phyloP scores from a whole-genome alignment of 352 stramenopile genomes.

The Stephanocyclus meneghinianus region DNA sequence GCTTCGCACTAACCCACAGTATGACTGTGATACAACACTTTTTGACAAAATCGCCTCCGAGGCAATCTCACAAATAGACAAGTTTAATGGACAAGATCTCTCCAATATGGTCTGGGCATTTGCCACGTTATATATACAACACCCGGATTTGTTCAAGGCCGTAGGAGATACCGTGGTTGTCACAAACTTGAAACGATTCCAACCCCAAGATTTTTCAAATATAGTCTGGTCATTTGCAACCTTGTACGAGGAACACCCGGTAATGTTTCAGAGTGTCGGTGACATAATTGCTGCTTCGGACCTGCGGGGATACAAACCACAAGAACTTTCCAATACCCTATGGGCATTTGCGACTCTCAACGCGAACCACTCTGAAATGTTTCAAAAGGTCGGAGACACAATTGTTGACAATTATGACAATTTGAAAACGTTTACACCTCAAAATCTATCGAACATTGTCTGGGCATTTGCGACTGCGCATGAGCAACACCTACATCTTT shows the following conservation, averaged over 20 bases:
- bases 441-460: conserved; percentile 12
- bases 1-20: background rate
- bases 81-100: conserved; percentile 24
- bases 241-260: too few relatives aligned
- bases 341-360: conserved; percentile 43
- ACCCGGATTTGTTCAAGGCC: too few relatives aligned
- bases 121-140: conserved; percentile 10
- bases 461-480: conserved; percentile 23
- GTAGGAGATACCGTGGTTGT: too few relatives aligned
- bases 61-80: conserved; percentile 1
- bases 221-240: too few relatives aligned
- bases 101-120: conserved; percentile 31
- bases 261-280: too few relatives aligned
- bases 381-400: conserved; percentile 31
- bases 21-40: background rate
- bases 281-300: too few relatives aligned
- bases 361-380: conserved; percentile 23
- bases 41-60: conserved; percentile 27
- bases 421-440: conserved; percentile 7
- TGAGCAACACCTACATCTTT: conserved; percentile 16
- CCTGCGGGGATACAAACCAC: too few relatives aligned
- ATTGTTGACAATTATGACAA: conserved; percentile 9
- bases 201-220: too few relatives aligned
- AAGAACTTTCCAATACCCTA: conserved; percentile 13
- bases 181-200: too few relatives aligned